Conservation (phyloP, 2,329 filamentous ascomycete species). For the Thielaviopsis cerberus region DNA sequence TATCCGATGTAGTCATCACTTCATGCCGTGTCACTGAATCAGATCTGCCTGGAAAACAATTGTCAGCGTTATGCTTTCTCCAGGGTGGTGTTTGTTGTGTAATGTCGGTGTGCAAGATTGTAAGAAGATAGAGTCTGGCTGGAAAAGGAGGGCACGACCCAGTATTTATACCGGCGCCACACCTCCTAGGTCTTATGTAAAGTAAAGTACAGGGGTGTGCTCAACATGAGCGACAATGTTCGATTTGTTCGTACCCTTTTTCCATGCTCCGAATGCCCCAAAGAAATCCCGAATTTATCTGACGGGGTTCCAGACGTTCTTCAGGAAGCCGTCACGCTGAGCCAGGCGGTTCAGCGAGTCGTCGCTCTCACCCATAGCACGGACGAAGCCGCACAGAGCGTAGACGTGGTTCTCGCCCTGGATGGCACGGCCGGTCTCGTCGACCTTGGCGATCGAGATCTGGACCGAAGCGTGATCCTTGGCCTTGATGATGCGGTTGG, state of each 20-base stretch:
- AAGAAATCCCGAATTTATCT: conserved; percentile 28
- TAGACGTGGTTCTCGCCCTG: conserved; percentile 95
- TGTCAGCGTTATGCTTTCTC: conserved; percentile 6
- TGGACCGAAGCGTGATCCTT: conserved; percentile 99
- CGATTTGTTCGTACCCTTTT: conserved; percentile 11
- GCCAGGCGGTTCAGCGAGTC: conserved; percentile 89
- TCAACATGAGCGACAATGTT: not conserved
- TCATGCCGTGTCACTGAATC: conserved; percentile 11
- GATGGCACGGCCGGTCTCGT: conserved; percentile 88
- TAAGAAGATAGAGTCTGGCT: not conserved
- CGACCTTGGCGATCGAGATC: conserved; percentile 92
- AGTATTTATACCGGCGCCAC: conserved; percentile 2
- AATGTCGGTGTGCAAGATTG: not conserved
- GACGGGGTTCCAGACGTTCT: conserved; percentile 81
- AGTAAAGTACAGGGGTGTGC: not conserved
- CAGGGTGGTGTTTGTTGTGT: not conserved
- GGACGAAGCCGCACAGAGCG: conserved; percentile 92
- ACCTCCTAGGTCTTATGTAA: not conserved
- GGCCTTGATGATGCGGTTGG: conserved; percentile 99
- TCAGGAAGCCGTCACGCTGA: conserved; percentile 90
- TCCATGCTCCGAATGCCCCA: conserved; percentile 10
- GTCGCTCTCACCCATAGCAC: conserved; percentile 94
- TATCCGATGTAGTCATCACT: conserved; percentile 11
- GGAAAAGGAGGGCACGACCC: not conserved
- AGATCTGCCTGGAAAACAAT: conserved; percentile 9